These are phyloP conservation scores for Turnera subulata DNA, from an alignment of 345 rosid genomes.

Conservation along the genomic window DNA sequence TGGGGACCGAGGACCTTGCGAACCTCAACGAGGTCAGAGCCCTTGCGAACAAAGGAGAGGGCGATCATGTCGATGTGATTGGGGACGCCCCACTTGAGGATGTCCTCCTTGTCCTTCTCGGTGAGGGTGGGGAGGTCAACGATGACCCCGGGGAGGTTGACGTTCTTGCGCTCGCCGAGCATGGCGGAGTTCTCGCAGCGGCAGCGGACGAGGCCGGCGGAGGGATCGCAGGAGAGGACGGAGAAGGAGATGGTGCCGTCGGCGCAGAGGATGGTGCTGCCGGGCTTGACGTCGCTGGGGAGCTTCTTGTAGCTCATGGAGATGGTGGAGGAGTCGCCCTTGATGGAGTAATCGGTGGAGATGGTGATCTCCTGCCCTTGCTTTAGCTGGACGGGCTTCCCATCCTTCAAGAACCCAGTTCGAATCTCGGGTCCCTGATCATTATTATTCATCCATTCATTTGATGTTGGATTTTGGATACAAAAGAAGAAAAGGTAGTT, in stretches of 20 bases:
- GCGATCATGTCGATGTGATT: conserved; percentile 97
- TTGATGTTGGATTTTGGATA: too few species aligned
- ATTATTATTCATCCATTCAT: too few species aligned
- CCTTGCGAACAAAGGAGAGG: conserved; percentile 89
- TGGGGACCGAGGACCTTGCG: conserved; percentile 76
- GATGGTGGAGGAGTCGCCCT: conserved; percentile 71
- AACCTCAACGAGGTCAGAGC: conserved; percentile 84
- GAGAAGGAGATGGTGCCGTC: conserved; percentile 93
- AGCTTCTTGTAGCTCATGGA: conserved; percentile 95
- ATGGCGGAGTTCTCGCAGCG: conserved; percentile 86
- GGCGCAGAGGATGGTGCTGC: conserved; percentile 86
- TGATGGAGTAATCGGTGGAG: conserved; percentile 66
- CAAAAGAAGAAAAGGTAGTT: too few species aligned
- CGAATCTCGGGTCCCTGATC: conserved; percentile 30
- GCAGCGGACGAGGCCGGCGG: conserved; percentile 70
- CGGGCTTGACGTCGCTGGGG: conserved; percentile 80
- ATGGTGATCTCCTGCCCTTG: conserved; percentile 77
- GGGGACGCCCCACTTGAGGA: conserved; percentile 85
- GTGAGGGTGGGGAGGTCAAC: conserved; percentile 97
- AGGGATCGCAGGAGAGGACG: conserved; percentile 64
- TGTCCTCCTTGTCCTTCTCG: conserved; percentile 96
- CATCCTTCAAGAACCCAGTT: conserved; percentile 28
- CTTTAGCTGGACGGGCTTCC: conserved; percentile 19
- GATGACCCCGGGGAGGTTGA: conserved; percentile 95
- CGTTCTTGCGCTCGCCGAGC: conserved; percentile 97